Conservation (phyloP, 2,329 filamentous ascomycete genomes). For the Pseudogymnoascus sp. region DNA sequence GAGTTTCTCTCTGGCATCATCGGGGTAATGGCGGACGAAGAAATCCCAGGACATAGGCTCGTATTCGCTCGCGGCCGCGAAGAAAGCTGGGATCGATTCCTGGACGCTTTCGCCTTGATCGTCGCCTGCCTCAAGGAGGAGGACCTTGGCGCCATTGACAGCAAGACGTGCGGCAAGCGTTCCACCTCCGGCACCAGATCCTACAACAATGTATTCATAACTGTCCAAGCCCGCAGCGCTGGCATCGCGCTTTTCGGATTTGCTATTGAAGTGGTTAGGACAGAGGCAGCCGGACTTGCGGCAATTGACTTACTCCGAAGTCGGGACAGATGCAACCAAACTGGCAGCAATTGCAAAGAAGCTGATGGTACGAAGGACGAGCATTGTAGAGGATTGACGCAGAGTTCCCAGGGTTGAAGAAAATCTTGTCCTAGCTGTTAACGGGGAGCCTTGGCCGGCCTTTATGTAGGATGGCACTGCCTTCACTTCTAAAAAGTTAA, state of each 20-base stretch:
- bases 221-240: neutral
- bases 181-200: slow-evolving; percentile 43
- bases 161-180: slow-evolving; percentile 43
- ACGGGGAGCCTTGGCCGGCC: neutral
- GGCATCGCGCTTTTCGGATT: neutral
- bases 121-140: slow-evolving; percentile 46
- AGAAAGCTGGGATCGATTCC: slow-evolving; percentile 40
- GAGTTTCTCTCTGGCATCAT: slow-evolving; percentile 35
- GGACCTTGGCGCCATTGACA: slow-evolving; percentile 41
- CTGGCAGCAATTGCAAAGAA: slow-evolving; percentile 9
- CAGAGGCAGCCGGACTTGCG: neutral
- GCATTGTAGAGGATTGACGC: neutral
- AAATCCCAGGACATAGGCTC: slow-evolving; percentile 43
- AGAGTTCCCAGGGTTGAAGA: neutral
- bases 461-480: neutral
- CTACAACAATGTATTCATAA: slow-evolving; percentile 47
- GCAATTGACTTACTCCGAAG: neutral
- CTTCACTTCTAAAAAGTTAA: neutral
- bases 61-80: slow-evolving; percentile 38
- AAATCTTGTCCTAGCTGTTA: neutral
- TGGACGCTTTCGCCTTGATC: slow-evolving; percentile 36
- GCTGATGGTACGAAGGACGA: slow-evolving; percentile 9
- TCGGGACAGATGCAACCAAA: slow-evolving; percentile 1
- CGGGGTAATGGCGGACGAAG: slow-evolving; percentile 44
- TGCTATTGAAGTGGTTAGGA: neutral